Percentiles rank a stretch among this genome's conserved stretches.
Conservation (phyloP, 371 early-diverging fungal genomes). For the Mucor mucedo region DNA sequence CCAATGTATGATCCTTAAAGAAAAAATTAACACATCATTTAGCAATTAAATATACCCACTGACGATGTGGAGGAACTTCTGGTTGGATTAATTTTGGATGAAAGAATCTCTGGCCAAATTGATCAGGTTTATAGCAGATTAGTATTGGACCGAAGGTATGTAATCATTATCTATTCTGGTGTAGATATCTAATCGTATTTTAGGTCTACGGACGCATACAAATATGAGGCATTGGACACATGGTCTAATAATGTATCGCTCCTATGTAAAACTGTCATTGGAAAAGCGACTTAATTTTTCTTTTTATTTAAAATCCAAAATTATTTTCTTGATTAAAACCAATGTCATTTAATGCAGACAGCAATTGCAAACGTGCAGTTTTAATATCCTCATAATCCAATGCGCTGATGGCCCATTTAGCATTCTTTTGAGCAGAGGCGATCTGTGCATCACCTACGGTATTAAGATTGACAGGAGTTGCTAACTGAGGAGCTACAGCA, state of each 20-base stretch:
- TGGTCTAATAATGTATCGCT: conserved; percentile 72
- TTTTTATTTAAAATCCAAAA: conserved; percentile 35
- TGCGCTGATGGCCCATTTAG: conserved; percentile 94
- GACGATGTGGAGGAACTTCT: conserved; percentile 86
- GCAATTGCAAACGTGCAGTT: conserved; percentile 83
- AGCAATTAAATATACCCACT: conserved; percentile 78
- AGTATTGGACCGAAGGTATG: conserved; percentile 73
- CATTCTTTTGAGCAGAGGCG: conserved; percentile 82
- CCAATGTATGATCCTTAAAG: background rate
- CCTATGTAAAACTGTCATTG: conserved; percentile 68
- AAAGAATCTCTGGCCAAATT: conserved; percentile 81
- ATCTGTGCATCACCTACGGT: conserved; percentile 41
- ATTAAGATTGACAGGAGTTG: conserved; percentile 21
- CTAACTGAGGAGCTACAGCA: background rate
- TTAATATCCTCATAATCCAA: conserved; percentile 92
- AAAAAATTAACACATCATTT: background rate
- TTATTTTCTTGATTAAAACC: conserved; percentile 52
- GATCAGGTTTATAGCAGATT: conserved; percentile 82
- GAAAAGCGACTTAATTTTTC: conserved; percentile 48
- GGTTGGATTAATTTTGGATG: conserved; percentile 85
- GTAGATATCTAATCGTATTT: background rate
- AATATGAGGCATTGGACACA: conserved; percentile 76
- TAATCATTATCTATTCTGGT: conserved; percentile 4
- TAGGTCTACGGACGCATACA: conserved; percentile 69
- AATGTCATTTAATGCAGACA: conserved; percentile 69